A percentile compares a stretch with the other conserved stretches of the same genome.
Conservation (phyloP, 352 stramenopile species). For the Achlya hypogyna region DNA sequence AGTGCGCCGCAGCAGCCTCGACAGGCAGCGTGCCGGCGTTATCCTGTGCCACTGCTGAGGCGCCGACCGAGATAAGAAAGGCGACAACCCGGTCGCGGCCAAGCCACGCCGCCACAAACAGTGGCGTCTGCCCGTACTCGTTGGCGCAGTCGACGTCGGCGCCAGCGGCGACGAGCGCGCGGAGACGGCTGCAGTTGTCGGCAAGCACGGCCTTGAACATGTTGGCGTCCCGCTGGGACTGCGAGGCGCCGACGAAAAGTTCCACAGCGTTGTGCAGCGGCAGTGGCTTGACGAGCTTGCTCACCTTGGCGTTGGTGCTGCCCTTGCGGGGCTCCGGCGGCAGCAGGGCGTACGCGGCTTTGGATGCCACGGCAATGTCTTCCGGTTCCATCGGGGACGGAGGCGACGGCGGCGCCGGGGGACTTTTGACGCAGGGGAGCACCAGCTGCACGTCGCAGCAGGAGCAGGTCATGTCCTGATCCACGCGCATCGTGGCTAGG, state of each 20-base stretch:
- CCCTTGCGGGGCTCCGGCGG: slow-evolving; percentile 2
- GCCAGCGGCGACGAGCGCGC: neutral
- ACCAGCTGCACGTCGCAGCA: neutral
- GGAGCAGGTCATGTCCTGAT: slow-evolving; percentile 13
- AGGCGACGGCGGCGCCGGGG: neutral
- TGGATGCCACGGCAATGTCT: neutral
- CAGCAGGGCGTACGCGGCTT: neutral
- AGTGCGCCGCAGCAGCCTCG: neutral
- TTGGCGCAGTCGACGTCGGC: slow-evolving; percentile 15
- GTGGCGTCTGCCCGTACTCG: slow-evolving; percentile 16
- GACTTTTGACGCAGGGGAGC: neutral
- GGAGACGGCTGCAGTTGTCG: neutral
- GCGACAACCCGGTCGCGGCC: neutral
- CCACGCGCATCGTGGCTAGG: slow-evolving; percentile 1
- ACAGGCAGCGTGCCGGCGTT: slow-evolving; percentile 7
- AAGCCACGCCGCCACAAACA: slow-evolving; percentile 15
- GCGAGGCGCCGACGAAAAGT: slow-evolving; percentile 7
- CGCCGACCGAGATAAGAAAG: neutral
- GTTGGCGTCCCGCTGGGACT: slow-evolving; percentile 10
- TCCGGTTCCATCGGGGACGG: neutral
- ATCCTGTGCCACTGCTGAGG: neutral
- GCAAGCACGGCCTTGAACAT: slow-evolving; percentile 19
- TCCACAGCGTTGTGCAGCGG: slow-evolving; percentile 8
- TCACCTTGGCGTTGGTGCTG: neutral
- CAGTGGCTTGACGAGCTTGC: slow-evolving; percentile 17